Percentiles rank a stretch among this genome's conserved stretches.
Evolutionary conservation across 371 early-diverging fungal species (phyloP).

Genomic region (Nematocida major): DNA sequence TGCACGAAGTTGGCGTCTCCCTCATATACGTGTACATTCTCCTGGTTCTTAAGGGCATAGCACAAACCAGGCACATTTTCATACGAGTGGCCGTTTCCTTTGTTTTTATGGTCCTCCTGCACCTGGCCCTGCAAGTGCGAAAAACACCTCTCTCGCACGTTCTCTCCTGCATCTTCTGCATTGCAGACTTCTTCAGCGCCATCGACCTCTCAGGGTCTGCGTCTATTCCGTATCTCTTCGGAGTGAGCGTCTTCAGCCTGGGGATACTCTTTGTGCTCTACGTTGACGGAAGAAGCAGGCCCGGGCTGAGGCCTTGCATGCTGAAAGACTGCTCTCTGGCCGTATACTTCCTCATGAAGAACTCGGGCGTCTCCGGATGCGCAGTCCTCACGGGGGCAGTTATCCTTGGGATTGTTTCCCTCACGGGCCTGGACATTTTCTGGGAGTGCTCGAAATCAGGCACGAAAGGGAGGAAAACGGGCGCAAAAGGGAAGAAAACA

Average conservation of each 20-base stretch:
- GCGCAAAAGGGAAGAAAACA: neutral
- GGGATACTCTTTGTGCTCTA: constrained; percentile 7
- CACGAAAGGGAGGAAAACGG: neutral
- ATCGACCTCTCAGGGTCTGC: neutral
- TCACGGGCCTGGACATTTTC: too few species aligned
- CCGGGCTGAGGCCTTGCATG: neutral
- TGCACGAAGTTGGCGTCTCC: constrained; percentile 2
- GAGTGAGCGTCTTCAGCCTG: neutral
- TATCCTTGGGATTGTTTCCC: too few species aligned
- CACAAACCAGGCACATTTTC: neutral
- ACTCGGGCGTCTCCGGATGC: neutral
- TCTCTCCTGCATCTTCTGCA: constrained; percentile 3
- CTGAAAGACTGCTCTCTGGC: neutral
- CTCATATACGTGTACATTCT: constrained; percentile 9
- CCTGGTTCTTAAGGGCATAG: neutral
- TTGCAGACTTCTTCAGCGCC: neutral
- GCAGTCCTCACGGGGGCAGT: too few species aligned
- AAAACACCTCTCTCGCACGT: neutral
- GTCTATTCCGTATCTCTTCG: neutral
- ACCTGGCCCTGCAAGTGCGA: neutral
- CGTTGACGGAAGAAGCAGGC: neutral
- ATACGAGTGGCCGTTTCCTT: neutral
- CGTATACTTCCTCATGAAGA: neutral
- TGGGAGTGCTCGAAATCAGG: neutral
- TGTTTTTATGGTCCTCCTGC: neutral